Conservation (phyloP, 2,329 filamentous ascomycete genomes). For the Metarhizium rileyi region DNA sequence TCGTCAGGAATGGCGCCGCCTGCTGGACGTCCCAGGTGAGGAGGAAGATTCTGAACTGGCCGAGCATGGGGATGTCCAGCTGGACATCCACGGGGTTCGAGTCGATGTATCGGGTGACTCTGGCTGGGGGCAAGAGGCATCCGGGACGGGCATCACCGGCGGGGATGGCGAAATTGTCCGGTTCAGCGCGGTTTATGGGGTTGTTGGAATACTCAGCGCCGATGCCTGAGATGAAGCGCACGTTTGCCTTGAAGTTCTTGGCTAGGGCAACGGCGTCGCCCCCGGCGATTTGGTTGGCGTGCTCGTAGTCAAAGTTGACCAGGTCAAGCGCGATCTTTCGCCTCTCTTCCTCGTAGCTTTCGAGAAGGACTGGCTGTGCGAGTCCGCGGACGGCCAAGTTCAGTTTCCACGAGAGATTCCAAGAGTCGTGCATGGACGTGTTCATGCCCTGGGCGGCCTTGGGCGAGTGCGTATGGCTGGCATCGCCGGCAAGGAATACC, state of each 20-base stretch:
- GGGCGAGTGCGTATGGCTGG: slow-evolving; percentile 62
- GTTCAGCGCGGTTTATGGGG: slow-evolving; percentile 34
- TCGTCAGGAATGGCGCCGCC: slow-evolving; percentile 47
- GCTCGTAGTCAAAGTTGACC: slow-evolving; percentile 49
- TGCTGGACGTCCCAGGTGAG: slow-evolving; percentile 53
- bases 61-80: slow-evolving; percentile 66
- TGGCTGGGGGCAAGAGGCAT: slow-evolving; percentile 54
- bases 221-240: slow-evolving; percentile 64
- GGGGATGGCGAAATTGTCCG: slow-evolving; percentile 27
- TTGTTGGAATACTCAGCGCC: slow-evolving; percentile 52
- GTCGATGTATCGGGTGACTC: slow-evolving; percentile 65
- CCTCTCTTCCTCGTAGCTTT: slow-evolving; percentile 54
- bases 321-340: slow-evolving; percentile 50
- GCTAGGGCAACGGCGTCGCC: slow-evolving; percentile 55
- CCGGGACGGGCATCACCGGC: slow-evolving; percentile 43
- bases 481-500: slow-evolving; percentile 62
- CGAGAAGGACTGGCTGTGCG: slow-evolving; percentile 42
- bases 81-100: slow-evolving; percentile 70
- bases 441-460: slow-evolving; percentile 65
- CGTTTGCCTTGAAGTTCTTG: slow-evolving; percentile 59
- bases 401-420: slow-evolving; percentile 49
- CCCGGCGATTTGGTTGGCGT: slow-evolving; percentile 47
- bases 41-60: slow-evolving; percentile 69
- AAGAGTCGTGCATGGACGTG: slow-evolving; percentile 47
- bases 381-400: slow-evolving; percentile 45